phyloP scores from a whole-genome alignment of 768 basidiomycete species.

The Podaxis sp. region DNA sequence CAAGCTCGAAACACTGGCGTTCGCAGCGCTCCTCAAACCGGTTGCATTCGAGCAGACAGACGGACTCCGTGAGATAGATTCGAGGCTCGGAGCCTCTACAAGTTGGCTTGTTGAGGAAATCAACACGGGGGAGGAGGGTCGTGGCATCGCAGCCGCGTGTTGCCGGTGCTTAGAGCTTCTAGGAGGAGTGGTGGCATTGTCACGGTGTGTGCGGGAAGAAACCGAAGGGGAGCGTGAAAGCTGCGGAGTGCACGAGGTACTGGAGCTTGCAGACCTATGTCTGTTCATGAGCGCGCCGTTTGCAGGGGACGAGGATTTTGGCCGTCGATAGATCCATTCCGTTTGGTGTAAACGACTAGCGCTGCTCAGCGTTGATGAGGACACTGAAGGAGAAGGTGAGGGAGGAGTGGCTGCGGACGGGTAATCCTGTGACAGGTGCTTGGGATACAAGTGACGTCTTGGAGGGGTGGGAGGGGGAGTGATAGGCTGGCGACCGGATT shows the following conservation, averaged over 20 bases:
- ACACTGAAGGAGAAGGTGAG: slow-evolving; percentile 23
- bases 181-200: neutral
- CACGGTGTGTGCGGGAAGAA: slow-evolving; percentile 8
- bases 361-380: slow-evolving; percentile 17
- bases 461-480: slow-evolving; percentile 14
- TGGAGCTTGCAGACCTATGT: slow-evolving; percentile 9
- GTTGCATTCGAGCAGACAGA: slow-evolving; percentile 8
- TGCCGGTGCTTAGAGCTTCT: neutral
- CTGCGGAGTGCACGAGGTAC: slow-evolving; percentile 13
- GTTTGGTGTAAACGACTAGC: slow-evolving; percentile 5
- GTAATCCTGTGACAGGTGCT: slow-evolving; percentile 7
- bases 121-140: slow-evolving; percentile 11
- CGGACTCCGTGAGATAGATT: slow-evolving; percentile 7
- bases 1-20: slow-evolving; percentile 12
- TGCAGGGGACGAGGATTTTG: slow-evolving; percentile 11
- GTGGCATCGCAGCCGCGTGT: slow-evolving; percentile 5
- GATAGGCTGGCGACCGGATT: slow-evolving; percentile 9
- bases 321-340: slow-evolving; percentile 14
- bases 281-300: neutral
- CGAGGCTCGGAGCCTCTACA: slow-evolving; percentile 3
- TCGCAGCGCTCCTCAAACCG: slow-evolving; percentile 6
- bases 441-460: neutral
- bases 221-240: slow-evolving; percentile 15
- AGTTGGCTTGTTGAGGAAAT: slow-evolving; percentile 15
- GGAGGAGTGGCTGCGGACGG: slow-evolving; percentile 21